Conservation (phyloP, 2,329 filamentous ascomycete genomes). For the Spiromastix sp. region DNA sequence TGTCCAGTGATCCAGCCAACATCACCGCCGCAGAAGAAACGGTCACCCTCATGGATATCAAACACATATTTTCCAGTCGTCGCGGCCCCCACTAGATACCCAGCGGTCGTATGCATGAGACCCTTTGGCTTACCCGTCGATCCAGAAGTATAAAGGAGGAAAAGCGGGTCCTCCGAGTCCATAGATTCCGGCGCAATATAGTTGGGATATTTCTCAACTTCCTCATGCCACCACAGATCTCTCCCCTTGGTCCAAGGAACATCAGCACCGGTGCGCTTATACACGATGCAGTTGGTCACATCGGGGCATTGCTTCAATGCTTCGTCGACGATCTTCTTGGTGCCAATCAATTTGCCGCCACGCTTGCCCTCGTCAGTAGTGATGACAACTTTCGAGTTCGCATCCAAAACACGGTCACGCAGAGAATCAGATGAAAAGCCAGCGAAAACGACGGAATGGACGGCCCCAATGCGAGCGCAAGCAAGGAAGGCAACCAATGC, state of each 20-base stretch:
- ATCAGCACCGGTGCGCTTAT: slow-evolving; percentile 87
- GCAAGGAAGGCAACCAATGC: slow-evolving; percentile 85
- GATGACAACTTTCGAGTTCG: slow-evolving; percentile 84
- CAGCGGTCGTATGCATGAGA: slow-evolving; percentile 93
- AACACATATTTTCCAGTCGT: slow-evolving; percentile 97
- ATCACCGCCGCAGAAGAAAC: slow-evolving; percentile 95
- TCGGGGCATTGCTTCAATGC: slow-evolving; percentile 92
- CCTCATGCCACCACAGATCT: slow-evolving; percentile 98
- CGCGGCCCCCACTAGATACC: slow-evolving; percentile 88
- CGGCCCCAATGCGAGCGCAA: slow-evolving; percentile 80
- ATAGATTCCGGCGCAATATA: slow-evolving; percentile 85
- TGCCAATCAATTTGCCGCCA: slow-evolving; percentile 92
- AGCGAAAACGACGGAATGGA: slow-evolving; percentile 96
- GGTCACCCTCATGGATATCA: slow-evolving; percentile 88
- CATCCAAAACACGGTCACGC: slow-evolving; percentile 87
- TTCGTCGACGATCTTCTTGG: slow-evolving; percentile 98
- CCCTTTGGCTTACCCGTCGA: slow-evolving; percentile 99
- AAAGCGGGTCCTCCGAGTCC: slow-evolving; percentile 90
- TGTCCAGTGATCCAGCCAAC: slow-evolving; percentile 99
- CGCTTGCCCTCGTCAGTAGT: slow-evolving; percentile 97
- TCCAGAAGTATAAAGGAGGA: slow-evolving; percentile 94
- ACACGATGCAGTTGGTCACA: slow-evolving; percentile 77
- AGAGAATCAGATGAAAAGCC: slow-evolving; percentile 96
- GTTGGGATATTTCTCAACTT: slow-evolving; percentile 89
- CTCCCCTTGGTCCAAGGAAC: slow-evolving; percentile 82